A percentile compares a stretch with the other conserved stretches of the same genome.
These are phyloP conservation scores for Salix arbutifolia DNA, from an alignment of 345 rosid genomes.

Conservation along the genomic window DNA sequence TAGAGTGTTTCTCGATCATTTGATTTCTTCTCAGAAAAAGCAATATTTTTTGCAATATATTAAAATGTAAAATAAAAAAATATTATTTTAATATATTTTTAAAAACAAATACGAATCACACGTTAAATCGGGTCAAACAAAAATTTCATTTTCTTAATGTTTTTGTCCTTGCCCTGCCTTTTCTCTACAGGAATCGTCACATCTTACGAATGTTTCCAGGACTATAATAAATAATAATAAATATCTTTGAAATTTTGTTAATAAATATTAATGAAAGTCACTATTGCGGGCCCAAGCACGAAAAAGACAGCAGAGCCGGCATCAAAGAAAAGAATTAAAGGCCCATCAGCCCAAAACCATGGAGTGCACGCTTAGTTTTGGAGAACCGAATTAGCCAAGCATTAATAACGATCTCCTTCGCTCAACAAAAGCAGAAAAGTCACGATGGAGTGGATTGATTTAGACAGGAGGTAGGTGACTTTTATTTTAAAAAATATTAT, in stretches of 20 bases:
- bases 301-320: background rate
- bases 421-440: background rate
- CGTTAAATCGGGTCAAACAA: too few species aligned
- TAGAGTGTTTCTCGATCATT: too few species aligned
- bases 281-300: background rate
- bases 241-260: background rate
- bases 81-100: too few species aligned
- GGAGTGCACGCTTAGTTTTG: background rate
- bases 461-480: too few species aligned
- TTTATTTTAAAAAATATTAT: too few species aligned
- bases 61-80: too few species aligned
- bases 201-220: background rate
- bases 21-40: too few species aligned
- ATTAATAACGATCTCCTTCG: background rate
- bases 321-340: background rate
- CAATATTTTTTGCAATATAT: too few species aligned
- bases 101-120: too few species aligned
- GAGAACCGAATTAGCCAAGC: background rate
- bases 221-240: background rate
- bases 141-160: too few species aligned
- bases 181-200: too few species aligned
- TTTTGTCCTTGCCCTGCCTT: too few species aligned
- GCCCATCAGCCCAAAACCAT: background rate
- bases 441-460: background rate
- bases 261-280: background rate